These are phyloP conservation scores for Circinella minor DNA, from an alignment of 371 early-diverging fungal species.

Conservation along the genomic window DNA sequence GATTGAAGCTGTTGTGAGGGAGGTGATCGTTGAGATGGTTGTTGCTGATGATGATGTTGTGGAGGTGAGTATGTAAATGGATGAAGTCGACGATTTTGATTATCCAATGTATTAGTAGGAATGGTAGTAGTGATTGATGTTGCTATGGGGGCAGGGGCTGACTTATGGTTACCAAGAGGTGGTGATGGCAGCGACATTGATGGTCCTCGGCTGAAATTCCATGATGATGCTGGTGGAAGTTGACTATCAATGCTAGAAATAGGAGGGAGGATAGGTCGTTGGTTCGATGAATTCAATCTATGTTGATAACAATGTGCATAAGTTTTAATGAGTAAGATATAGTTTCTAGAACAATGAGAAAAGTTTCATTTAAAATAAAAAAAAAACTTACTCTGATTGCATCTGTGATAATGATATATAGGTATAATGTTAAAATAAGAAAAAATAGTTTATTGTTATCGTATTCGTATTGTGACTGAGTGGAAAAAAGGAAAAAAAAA, in stretches of 20 bases:
- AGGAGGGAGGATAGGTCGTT: slow-evolving; percentile 21
- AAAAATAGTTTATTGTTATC: not conserved
- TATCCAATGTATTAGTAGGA: not conserved
- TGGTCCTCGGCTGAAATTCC: slow-evolving; percentile 1
- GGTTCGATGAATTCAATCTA: not conserved
- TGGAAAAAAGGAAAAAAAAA: not conserved
- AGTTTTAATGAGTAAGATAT: too few relatives aligned
- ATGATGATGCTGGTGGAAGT: slow-evolving; percentile 14
- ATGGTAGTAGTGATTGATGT: slow-evolving; percentile 1
- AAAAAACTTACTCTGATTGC: not conserved
- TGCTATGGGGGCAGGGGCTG: not conserved
- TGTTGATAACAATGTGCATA: too few relatives aligned
- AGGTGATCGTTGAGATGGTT: too few relatives aligned
- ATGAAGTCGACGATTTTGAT: slow-evolving; percentile 11
- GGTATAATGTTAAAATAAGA: not conserved
- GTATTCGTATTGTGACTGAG: too few relatives aligned
- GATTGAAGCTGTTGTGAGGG: too few relatives aligned
- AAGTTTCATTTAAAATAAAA: too few relatives aligned
- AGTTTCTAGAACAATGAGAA: too few relatives aligned
- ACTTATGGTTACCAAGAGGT: slow-evolving; percentile 12
- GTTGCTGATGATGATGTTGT: slow-evolving; percentile 10
- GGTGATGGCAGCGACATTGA: slow-evolving; percentile 19
- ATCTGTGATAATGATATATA: not conserved
- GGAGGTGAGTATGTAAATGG: slow-evolving; percentile 19
- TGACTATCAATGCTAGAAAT: slow-evolving; percentile 19